Evolutionary conservation across 495 filamentous ascomycete species (phyloP).

Genomic region (Tuber melanosporum): DNA sequence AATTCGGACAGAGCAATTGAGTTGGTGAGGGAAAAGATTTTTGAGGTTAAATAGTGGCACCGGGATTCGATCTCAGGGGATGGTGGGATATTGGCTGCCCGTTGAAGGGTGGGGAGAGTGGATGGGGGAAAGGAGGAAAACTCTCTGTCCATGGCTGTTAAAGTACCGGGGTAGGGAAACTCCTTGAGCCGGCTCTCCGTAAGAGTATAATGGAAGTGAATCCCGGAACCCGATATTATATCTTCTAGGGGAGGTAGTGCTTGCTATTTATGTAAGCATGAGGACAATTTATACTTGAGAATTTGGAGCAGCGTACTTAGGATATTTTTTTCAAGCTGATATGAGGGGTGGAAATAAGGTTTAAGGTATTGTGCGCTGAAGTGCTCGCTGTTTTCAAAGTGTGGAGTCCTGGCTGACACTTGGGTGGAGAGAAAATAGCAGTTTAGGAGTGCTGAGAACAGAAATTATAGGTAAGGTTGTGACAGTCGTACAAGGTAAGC

Average conservation of each 20-base stretch:
- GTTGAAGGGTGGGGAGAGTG: background rate
- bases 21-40: background rate
- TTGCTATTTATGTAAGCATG: background rate
- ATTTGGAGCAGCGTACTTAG: background rate
- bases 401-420: too few relatives aligned
- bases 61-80: background rate
- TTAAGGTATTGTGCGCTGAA: background rate
- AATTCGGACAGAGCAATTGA: background rate
- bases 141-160: background rate
- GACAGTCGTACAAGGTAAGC: too few relatives aligned
- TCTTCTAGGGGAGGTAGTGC: background rate
- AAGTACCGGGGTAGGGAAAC: background rate
- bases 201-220: background rate
- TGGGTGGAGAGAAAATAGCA: too few relatives aligned
- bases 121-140: background rate
- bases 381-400: background rate
- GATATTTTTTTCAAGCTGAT: background rate
- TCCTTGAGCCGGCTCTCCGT: background rate
- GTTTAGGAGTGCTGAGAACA: too few relatives aligned
- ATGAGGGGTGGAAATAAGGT: background rate
- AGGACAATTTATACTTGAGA: background rate
- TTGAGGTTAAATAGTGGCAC: background rate
- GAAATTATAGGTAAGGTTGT: too few relatives aligned
- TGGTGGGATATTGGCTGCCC: background rate
- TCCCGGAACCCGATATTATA: background rate